phyloP scores from a whole-genome alignment of 108 stramenopile genomes.

The Cyclotella distinguenda region DNA sequence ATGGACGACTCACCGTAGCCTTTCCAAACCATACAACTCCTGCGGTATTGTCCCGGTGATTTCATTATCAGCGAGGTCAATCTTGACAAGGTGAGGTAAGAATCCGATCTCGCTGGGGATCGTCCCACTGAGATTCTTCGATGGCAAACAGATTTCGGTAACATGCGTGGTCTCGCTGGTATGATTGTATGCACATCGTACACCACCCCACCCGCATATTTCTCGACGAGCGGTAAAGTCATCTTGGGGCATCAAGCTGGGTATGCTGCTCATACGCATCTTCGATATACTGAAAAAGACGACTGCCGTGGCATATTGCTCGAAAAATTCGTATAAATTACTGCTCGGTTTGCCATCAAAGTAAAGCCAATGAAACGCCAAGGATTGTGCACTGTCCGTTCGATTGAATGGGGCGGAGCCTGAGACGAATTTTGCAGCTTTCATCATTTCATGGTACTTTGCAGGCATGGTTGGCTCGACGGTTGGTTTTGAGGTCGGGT shows the following conservation, averaged over 20 bases:
- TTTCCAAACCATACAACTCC: slow-evolving; percentile 38
- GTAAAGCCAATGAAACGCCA: slow-evolving; percentile 47
- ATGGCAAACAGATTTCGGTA: slow-evolving; percentile 29
- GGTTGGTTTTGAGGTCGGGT: slow-evolving; percentile 6
- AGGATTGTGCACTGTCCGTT: slow-evolving; percentile 18
- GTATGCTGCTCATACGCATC: slow-evolving; percentile 14
- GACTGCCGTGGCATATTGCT: slow-evolving; percentile 45
- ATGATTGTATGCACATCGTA: slow-evolving; percentile 44
- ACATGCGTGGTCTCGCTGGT: slow-evolving; percentile 41
- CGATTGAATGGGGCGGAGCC: slow-evolving; percentile 25
- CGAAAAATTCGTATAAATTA: slow-evolving; percentile 47
- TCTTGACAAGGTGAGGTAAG: slow-evolving; percentile 41
- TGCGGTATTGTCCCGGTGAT: slow-evolving; percentile 67
- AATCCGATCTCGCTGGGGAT: slow-evolving; percentile 63
- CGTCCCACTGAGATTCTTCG: slow-evolving; percentile 47
- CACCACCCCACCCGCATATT: slow-evolving; percentile 40
- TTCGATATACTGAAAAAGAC: slow-evolving; percentile 39
- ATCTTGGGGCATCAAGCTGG: slow-evolving; percentile 17
- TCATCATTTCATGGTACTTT: slow-evolving; percentile 42
- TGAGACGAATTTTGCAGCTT: slow-evolving; percentile 39
- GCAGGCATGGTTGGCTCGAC: slow-evolving; percentile 30
- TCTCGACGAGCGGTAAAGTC: slow-evolving; percentile 24
- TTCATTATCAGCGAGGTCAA: slow-evolving; percentile 73
- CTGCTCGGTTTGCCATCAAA: slow-evolving; percentile 33
- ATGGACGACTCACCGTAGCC: slow-evolving; percentile 38